A percentile compares a stretch with the other conserved stretches of the same genome.
Evolutionary conservation across 257 asterid species (phyloP).

Genomic region (Misopates orontium): DNA sequence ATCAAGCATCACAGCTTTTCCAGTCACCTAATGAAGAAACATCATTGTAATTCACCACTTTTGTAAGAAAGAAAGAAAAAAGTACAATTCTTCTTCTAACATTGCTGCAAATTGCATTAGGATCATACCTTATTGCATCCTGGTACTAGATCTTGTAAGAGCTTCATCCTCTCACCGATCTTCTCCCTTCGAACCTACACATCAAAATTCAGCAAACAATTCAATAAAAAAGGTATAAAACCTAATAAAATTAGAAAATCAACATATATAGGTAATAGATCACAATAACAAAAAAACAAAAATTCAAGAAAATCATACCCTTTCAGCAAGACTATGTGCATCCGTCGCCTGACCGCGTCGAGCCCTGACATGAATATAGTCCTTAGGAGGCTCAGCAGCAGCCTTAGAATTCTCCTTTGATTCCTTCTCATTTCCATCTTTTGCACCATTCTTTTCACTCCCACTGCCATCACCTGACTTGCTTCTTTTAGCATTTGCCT

Average conservation of each 20-base stretch:
- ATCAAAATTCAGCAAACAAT: background rate
- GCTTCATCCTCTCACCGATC: constrained; percentile 89
- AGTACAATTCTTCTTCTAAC: background rate
- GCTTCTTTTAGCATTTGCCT: constrained; percentile 57
- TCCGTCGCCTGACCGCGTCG: constrained; percentile 96
- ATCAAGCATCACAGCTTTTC: constrained; percentile 98
- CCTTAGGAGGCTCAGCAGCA: constrained; percentile 71
- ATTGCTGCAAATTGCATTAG: background rate
- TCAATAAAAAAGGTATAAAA: background rate
- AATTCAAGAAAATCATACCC: constrained; percentile 42
- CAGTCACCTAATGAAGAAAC: constrained; percentile 56
- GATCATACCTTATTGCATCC: constrained; percentile 84
- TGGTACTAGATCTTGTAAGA: constrained; percentile 87
- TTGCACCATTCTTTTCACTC: constrained; percentile 47
- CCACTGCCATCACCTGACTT: constrained; percentile 40
- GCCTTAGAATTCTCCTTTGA: constrained; percentile 34
- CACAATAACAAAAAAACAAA: background rate
- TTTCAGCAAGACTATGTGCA: constrained; percentile 95
- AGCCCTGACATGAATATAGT: constrained; percentile 92
- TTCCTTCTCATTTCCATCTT: constrained; percentile 31
- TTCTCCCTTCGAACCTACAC: constrained; percentile 84
- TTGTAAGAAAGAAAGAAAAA: too few species aligned
- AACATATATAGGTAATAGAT: background rate
- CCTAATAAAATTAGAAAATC: background rate
- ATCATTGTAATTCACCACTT: background rate